A percentile compares a stretch with the other conserved stretches of the same genome.
phyloP scores from a whole-genome alignment of 2,329 filamentous ascomycete genomes.

The Trichophyton rubrum region DNA sequence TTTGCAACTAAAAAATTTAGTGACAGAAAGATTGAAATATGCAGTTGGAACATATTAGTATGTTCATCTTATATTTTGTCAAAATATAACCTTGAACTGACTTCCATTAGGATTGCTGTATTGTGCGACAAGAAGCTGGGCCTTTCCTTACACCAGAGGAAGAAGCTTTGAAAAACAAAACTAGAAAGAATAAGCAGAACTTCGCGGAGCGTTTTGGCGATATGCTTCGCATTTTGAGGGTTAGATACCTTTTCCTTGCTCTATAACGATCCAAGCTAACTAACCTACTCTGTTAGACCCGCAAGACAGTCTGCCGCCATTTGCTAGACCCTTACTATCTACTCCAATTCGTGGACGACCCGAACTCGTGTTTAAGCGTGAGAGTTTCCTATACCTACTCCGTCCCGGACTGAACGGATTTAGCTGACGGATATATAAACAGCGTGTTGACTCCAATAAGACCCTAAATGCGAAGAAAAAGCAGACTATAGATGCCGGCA shows the following conservation, averaged over 20 bases:
- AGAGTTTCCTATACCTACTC: neutral
- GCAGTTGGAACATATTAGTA: constrained; percentile 25
- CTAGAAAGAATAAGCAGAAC: constrained; percentile 8
- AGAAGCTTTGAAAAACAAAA: constrained; percentile 17
- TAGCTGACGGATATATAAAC: constrained; percentile 1
- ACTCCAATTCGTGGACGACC: constrained; percentile 27
- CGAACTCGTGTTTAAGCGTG: constrained; percentile 14
- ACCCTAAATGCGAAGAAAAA: constrained; percentile 24
- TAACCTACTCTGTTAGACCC: constrained; percentile 11
- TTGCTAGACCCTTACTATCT: constrained; percentile 25
- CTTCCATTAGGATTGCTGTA: constrained; percentile 16
- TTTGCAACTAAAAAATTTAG: constrained; percentile 20
- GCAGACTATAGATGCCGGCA: constrained; percentile 23
- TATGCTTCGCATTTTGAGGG: constrained; percentile 15
- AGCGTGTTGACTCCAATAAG: constrained; percentile 24
- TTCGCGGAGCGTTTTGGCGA: constrained; percentile 13
- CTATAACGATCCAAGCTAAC: neutral
- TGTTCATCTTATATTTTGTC: neutral
- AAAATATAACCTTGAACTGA: neutral
- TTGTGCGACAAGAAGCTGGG: constrained; percentile 18
- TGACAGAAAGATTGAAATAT: constrained; percentile 19
- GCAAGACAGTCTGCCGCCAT: constrained; percentile 32
- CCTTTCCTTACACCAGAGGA: constrained; percentile 18
- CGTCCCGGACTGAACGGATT: neutral
- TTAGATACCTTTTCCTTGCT: constrained; percentile 6